Base-by-base conservation (phyloP, 2,329 filamentous ascomycete species). In the Gyromitra esculenta region DNA sequence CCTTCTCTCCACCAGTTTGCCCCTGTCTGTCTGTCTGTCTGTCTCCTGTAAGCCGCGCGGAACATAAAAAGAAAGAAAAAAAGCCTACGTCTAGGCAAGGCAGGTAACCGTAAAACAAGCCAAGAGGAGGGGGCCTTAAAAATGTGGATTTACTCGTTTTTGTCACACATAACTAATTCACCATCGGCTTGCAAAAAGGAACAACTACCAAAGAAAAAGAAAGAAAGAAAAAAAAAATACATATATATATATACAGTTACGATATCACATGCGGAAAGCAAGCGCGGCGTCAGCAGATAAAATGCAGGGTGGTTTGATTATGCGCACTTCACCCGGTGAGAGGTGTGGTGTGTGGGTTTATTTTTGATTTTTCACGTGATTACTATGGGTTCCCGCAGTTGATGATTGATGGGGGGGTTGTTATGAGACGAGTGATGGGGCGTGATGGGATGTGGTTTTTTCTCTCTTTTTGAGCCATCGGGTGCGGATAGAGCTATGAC, bases 281-380 rank as follows among this genome's bases (percentile, higher is more conserved):
- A 31, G 25, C 25, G 8, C 35, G 13, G 18, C 43, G 56, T 70
- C 67, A 70, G 67, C 67, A 62, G 56, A 3, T 31, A 31, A 31
- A 25, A 57, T 67, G 64, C 21, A 57, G 56, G 25, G 25, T 60
- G 54, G 67, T 68, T 68, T 68, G 67, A 41, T 62, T 63, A 62
- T 70, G 43, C 57, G 25, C 25, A 4, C 25, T 31, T 31, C 25
- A 31, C 25, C 25, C 5, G 56, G 41, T 37, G 50, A 66, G 31
- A 66, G 63, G 63, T 18, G 63, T 45, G 63, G 63, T 45, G 63
- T 45, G 48, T 52, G 50, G 62, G 48, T 9, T 31, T 37, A 31
- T 25, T 21, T 25, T n/a, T 39, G 11, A n/a, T n/a, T 35, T 15
- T 1, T 5, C 67, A 62, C 56, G 67, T 70, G 67, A 31, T 45